Conservation (phyloP, 768 basidiomycete species). For the Leccinum disarticulatum region DNA sequence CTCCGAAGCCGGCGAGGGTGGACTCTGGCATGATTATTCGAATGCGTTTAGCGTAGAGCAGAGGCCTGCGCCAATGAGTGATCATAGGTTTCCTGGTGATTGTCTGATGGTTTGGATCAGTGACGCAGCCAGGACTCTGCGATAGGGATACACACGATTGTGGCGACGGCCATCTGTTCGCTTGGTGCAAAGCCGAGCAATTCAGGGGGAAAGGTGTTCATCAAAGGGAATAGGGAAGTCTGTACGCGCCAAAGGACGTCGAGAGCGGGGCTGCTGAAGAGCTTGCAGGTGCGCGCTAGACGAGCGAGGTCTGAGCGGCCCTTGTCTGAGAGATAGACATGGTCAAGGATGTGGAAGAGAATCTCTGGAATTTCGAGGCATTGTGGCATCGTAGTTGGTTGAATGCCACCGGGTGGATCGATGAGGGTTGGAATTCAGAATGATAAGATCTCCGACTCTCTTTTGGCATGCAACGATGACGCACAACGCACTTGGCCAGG, state of each 20-base stretch:
- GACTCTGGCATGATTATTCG: conserved; percentile 12
- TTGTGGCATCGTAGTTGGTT: neutral
- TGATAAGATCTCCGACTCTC: neutral
- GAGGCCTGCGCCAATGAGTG: conserved; percentile 20
- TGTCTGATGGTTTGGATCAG: conserved; percentile 5
- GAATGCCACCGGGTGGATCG: neutral
- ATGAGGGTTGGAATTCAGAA: neutral
- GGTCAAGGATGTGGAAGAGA: conserved; percentile 17
- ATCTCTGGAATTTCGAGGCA: conserved; percentile 23
- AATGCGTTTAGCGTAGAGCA: conserved; percentile 22
- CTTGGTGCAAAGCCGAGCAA: conserved; percentile 16
- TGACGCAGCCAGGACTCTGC: too few species aligned
- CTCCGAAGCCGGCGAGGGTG: conserved; percentile 7
- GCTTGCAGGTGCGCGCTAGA: conserved; percentile 20
- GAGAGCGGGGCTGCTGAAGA: conserved; percentile 19
- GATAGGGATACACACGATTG: conserved; percentile 12
- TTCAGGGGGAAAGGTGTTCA: conserved; percentile 18
- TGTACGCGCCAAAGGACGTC: conserved; percentile 25
- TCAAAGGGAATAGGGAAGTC: conserved; percentile 18
- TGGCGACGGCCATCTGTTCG: conserved; percentile 16
- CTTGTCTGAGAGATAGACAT: conserved; percentile 6
- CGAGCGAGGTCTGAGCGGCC: conserved; percentile 14
- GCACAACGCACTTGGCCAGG: neutral
- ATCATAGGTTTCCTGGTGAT: conserved; percentile 13
- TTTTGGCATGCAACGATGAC: neutral